phyloP scores from a whole-genome alignment of 2,329 filamentous ascomycete species.

The Raffaelea ambrosiae region DNA sequence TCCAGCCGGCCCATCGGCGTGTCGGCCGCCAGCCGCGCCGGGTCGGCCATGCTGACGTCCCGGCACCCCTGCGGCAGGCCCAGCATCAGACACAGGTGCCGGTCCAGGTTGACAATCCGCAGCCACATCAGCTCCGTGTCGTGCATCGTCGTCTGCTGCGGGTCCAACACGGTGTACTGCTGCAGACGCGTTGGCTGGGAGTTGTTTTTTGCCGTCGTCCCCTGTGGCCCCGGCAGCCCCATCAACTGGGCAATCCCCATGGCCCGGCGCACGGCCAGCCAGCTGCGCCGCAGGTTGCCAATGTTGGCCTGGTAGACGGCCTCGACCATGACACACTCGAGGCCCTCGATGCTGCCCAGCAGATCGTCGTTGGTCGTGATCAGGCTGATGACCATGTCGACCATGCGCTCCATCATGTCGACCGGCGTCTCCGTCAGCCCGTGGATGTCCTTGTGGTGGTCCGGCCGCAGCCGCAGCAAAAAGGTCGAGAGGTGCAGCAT shows the following conservation, averaged over 20 bases:
- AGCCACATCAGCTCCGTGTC: constrained; percentile 33
- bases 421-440: neutral
- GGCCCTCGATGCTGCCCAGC: constrained; percentile 32
- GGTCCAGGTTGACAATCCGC: constrained; percentile 32
- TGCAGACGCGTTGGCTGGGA: constrained; percentile 6
- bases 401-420: constrained; percentile 1
- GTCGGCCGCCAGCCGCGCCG: constrained; percentile 15
- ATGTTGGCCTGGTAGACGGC: constrained; percentile 34
- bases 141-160: constrained; percentile 15
- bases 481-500: constrained; percentile 22
- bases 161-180: constrained; percentile 17
- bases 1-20: constrained; percentile 24
- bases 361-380: constrained; percentile 39
- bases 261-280: constrained; percentile 33
- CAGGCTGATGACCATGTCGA: constrained; percentile 12
- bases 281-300: constrained; percentile 35
- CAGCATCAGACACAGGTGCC: constrained; percentile 30
- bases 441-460: neutral
- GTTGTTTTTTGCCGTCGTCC: too few relatives aligned
- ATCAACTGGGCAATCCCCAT: constrained; percentile 20
- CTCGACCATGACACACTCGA: constrained; percentile 41
- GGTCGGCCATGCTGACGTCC: constrained; percentile 12
- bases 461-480: constrained; percentile 18
- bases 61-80: constrained; percentile 29
- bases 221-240: neutral